A percentile compares a stretch with the other conserved stretches of the same genome.
These are phyloP conservation scores for Pleodorina starrii DNA, from an alignment of 139 green algal genomes.

Conservation along the genomic window DNA sequence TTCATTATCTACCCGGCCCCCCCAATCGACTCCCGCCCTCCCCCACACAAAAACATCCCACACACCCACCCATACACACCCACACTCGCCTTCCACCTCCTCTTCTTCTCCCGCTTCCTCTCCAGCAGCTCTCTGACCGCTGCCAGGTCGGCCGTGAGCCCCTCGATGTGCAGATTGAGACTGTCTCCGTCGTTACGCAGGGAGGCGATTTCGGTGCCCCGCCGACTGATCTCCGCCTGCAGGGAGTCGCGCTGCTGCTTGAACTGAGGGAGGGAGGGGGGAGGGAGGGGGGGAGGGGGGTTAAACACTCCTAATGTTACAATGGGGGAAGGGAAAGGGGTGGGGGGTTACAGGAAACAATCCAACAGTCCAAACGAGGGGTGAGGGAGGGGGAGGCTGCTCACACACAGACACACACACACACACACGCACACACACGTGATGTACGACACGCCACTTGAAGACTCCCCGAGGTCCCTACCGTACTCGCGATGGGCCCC, in stretches of 20 bases:
- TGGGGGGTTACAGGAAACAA: no score
- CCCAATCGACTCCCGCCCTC: no score
- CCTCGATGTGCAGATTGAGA: not conserved
- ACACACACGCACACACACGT: no score
- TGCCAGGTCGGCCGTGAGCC: not conserved
- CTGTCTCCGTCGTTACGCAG: not conserved
- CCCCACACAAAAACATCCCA: not conserved
- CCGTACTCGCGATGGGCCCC: no score
- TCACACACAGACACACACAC: no score
- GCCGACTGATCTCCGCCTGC: constrained; percentile 42
- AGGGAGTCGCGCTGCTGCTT: constrained; percentile 48
- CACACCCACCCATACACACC: not conserved
- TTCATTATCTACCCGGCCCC: no score
- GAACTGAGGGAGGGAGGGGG: not conserved
- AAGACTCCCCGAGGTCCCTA: no score
- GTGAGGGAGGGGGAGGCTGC: no score
- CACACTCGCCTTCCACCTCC: constrained; percentile 21
- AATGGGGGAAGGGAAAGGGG: no score
- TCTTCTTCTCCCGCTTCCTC: constrained; percentile 58
- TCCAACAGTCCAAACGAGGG: no score
- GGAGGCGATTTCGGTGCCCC: constrained; percentile 13
- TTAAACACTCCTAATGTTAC: no score
- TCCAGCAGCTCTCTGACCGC: constrained; percentile 8
- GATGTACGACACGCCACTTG: no score
- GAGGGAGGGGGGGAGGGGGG: not conserved